Evolutionary conservation across 164 flowering plant genomes (phyloP).

Genomic region (Nelumbo lutea): DNA sequence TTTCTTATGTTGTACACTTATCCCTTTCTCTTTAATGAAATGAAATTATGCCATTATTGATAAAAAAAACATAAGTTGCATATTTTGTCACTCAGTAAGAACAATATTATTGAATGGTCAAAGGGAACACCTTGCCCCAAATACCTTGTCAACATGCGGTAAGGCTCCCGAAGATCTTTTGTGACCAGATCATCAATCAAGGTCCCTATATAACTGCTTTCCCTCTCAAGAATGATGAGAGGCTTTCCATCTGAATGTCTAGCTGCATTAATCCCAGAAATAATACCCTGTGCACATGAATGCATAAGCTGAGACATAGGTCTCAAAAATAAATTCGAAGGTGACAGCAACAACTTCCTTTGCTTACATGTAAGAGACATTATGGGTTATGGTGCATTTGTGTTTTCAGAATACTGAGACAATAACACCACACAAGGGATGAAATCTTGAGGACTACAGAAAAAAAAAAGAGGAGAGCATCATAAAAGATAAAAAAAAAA

Average conservation of each 20-base stretch:
- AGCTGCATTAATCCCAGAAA: constrained; percentile 96
- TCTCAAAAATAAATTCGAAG: background rate
- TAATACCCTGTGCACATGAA: constrained; percentile 54
- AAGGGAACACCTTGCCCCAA: background rate
- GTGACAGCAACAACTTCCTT: background rate
- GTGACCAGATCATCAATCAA: constrained; percentile 94
- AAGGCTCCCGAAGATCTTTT: constrained; percentile 97
- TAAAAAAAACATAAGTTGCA: too few relatives aligned
- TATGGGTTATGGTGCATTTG: background rate
- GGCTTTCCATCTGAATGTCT: constrained; percentile 76
- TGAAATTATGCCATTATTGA: too few relatives aligned
- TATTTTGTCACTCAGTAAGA: too few relatives aligned
- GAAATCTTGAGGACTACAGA: background rate
- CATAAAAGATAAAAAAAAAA: constrained; percentile 9
- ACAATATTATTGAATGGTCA: too few relatives aligned
- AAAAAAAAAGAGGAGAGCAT: background rate
- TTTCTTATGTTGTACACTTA: too few relatives aligned
- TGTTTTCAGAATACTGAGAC: background rate
- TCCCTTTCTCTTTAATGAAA: too few relatives aligned
- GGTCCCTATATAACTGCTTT: constrained; percentile 95
- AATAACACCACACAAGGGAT: constrained; percentile 1
- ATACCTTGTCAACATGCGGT: constrained; percentile 95
- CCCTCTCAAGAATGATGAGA: constrained; percentile 85
- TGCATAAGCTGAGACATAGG: background rate
- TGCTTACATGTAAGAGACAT: background rate